Evolutionary conservation across 768 basidiomycete species (phyloP), one percentile per base, ranked within the genome.

Genomic region (Xerocomus brunneocitrinus): DNA sequence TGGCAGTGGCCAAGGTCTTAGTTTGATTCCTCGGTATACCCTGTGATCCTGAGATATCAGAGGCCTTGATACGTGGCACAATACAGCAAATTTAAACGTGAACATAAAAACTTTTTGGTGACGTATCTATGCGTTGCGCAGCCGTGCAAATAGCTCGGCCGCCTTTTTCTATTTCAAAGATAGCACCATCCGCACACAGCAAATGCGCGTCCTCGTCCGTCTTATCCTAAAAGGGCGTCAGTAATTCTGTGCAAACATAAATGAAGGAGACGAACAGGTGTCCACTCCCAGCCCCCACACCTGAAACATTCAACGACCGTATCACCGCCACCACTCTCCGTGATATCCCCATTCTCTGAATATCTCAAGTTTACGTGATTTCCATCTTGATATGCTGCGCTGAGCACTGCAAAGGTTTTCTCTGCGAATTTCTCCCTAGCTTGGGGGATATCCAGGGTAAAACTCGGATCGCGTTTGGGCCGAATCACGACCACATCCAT

Each of bases 221-320:
- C 10, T 75, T 69, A 56, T 84, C 79, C 89, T 93, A 61, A 47
- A 58, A 36, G 31, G 24, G 42, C 4, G 16, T 57, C 46, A 55
- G 51, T 19, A 42, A 50, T 32, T 51, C 35, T 4, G 40, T 28
- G 38, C 45, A 19, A 42, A 53, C 42, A 42, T 34, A 53, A 55
- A 56, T 22, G 27, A 24, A 31, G 30, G 30, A 4, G 35, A 73
- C 83, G 62, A 63, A 92, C 91, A 19, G 93, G 94, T 39, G 74
- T 74, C 94, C 94, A 97, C 59, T 88, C 84, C 85, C 92, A 95
- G 7, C 85, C 85, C 14, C 79, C 80, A 59, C 84, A 87, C 25
- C 92, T 78, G 47, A 85, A 76, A 60, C 89, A 89, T 67, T 97
- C 94, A 0, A 91, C 82, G 4, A 91, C 80, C 0, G 72, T 57